phyloP scores from a whole-genome alignment of 2,329 filamentous ascomycete species.

The Talaromyces sp. region DNA sequence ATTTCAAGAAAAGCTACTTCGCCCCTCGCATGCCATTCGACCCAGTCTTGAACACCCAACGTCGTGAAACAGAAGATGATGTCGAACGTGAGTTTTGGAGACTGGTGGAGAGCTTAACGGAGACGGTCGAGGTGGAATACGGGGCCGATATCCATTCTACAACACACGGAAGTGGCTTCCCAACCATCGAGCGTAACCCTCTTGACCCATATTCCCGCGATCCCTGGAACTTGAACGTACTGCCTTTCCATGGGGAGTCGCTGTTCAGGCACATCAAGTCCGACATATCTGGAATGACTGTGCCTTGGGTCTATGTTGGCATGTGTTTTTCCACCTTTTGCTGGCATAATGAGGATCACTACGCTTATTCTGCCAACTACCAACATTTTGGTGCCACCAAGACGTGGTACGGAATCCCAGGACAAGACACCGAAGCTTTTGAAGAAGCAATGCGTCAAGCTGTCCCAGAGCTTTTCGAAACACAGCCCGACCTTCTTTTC shows the following conservation, averaged over 20 bases:
- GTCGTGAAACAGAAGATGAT: slow-evolving; percentile 85
- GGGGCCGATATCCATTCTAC: slow-evolving; percentile 97
- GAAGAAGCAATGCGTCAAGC: slow-evolving; percentile 92
- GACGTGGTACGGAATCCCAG: slow-evolving; percentile 98
- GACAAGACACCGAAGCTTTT: slow-evolving; percentile 87
- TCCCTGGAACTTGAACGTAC: slow-evolving; percentile 91
- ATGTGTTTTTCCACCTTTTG: slow-evolving; percentile 99
- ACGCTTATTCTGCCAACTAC: slow-evolving; percentile 95
- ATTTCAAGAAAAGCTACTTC: slow-evolving; percentile 94
- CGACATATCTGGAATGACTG: slow-evolving; percentile 98
- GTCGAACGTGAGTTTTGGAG: slow-evolving; percentile 97
- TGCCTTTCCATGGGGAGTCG: slow-evolving; percentile 85
- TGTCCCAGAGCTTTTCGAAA: slow-evolving; percentile 93
- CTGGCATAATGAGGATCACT: slow-evolving; percentile 99
- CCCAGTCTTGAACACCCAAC: slow-evolving; percentile 70
- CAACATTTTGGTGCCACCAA: slow-evolving; percentile 98
- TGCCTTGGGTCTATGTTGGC: slow-evolving; percentile 97
- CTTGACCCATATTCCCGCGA: slow-evolving; percentile 80
- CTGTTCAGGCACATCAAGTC: slow-evolving; percentile 96
- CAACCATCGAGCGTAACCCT: slow-evolving; percentile 86
- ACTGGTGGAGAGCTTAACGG: slow-evolving; percentile 85
- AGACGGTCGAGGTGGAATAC: slow-evolving; percentile 96
- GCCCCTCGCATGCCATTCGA: slow-evolving; percentile 85
- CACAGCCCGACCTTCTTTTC: slow-evolving; percentile 91
- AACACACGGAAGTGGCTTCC: slow-evolving; percentile 94